phyloP scores from a whole-genome alignment of 257 asterid genomes.

The Solanum raphanifolium region DNA sequence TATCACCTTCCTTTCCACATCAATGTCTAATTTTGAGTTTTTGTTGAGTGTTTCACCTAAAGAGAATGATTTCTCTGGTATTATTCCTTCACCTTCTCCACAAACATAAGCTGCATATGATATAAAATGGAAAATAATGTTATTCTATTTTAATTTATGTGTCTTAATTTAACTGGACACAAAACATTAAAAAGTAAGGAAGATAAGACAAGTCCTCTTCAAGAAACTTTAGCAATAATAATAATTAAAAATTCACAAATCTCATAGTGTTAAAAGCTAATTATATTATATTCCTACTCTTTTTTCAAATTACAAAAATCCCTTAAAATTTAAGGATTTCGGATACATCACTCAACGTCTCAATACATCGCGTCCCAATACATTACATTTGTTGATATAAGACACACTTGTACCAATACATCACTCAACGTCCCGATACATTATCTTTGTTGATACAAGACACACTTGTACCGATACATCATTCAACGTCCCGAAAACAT shows the following conservation, averaged over 20 bases:
- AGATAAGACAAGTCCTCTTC: neutral
- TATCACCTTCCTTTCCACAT: constrained; percentile 26
- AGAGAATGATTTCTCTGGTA: constrained; percentile 24
- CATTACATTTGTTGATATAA: no score
- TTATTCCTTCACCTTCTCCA: constrained; percentile 28
- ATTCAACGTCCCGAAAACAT: no score
- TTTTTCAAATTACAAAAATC: no score
- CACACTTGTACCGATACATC: no score
- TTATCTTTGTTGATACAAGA: no score
- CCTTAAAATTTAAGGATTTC: no score
- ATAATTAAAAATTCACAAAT: neutral
- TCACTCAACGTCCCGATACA: no score
- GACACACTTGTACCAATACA: no score
- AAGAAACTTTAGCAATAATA: neutral
- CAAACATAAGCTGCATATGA: constrained; percentile 31
- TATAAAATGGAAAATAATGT: neutral
- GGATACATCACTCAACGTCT: no score
- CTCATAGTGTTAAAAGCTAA: no score
- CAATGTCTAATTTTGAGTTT: constrained; percentile 27
- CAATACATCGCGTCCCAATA: no score
- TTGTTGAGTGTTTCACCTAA: constrained; percentile 43
- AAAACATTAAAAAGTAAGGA: neutral
- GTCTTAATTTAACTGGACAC: neutral
- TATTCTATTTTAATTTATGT: neutral
- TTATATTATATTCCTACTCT: no score